phyloP scores from a whole-genome alignment of 2,329 filamentous ascomycete species.

The Cladobotryum protrusum region DNA sequence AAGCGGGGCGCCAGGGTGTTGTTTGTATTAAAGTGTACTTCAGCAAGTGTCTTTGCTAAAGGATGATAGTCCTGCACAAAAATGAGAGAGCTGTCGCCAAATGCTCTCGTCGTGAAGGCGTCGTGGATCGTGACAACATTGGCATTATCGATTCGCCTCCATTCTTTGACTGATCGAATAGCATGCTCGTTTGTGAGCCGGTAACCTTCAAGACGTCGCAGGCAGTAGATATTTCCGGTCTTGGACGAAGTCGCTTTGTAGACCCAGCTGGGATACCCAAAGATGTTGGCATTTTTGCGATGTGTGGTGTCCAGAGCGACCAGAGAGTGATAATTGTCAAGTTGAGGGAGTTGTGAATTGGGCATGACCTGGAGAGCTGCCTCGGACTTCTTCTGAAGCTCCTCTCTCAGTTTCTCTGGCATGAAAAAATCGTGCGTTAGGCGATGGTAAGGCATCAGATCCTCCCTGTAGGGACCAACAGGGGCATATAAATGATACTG shows the following conservation, averaged over 20 bases:
- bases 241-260: conserved; percentile 91
- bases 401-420: conserved; percentile 77
- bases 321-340: conserved; percentile 88
- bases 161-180: conserved; percentile 78
- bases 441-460: conserved; percentile 77
- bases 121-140: conserved; percentile 83
- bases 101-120: conserved; percentile 87
- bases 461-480: conserved; percentile 73
- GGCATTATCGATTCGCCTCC: conserved; percentile 78
- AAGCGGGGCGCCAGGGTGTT: conserved; percentile 38
- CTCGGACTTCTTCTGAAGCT: conserved; percentile 82
- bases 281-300: conserved; percentile 70
- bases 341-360: conserved; percentile 65
- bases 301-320: conserved; percentile 80
- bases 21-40: conserved; percentile 60
- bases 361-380: conserved; percentile 79
- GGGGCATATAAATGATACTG: conserved; percentile 94
- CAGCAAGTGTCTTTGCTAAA: conserved; percentile 79
- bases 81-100: conserved; percentile 90
- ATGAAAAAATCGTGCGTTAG: conserved; percentile 89
- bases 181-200: conserved; percentile 83
- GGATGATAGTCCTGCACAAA: conserved; percentile 94
- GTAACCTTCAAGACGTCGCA: conserved; percentile 83
- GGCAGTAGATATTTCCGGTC: conserved; percentile 80
- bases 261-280: conserved; percentile 87